A percentile compares a stretch with the other conserved stretches of the same genome.
These are phyloP conservation scores for Tulasnella sp. DNA, from an alignment of 768 basidiomycete species.

Conservation along the genomic window DNA sequence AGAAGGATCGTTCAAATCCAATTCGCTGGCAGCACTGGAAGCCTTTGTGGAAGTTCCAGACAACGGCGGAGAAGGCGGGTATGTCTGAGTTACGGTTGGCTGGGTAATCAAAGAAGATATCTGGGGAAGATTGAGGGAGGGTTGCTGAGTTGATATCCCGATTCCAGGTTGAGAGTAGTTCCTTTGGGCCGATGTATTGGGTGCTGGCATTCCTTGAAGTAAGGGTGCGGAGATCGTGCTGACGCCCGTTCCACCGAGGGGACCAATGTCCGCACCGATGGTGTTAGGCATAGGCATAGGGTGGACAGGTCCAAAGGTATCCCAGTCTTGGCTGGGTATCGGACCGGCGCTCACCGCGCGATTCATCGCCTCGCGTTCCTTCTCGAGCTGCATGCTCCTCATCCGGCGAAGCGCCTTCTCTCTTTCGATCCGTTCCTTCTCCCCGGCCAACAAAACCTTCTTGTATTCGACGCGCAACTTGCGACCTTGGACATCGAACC, in stretches of 20 bases:
- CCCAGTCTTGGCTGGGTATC: constrained; percentile 38
- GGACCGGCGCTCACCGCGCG: constrained; percentile 26
- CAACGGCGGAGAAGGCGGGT: constrained; percentile 32
- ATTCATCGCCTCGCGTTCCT: constrained; percentile 40
- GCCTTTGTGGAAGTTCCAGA: constrained; percentile 59
- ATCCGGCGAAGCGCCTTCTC: constrained; percentile 98
- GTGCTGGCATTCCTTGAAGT: constrained; percentile 7
- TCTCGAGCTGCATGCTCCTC: constrained; percentile 92
- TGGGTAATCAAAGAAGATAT: constrained; percentile 24
- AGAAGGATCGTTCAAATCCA: constrained; percentile 91
- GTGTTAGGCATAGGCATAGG: neutral
- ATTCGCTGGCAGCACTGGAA: constrained; percentile 46
- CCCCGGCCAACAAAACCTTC: constrained; percentile 96
- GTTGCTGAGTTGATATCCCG: neutral
- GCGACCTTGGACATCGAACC: constrained; percentile 90
- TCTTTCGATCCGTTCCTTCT: constrained; percentile 96
- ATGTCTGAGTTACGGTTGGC: constrained; percentile 36
- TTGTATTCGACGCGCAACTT: constrained; percentile 99
- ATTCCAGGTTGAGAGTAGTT: neutral
- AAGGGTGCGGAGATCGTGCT: neutral
- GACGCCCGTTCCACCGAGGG: constrained; percentile 3
- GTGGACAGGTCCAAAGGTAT: constrained; percentile 57
- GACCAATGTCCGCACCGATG: constrained; percentile 1
- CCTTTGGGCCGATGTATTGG: constrained; percentile 1
- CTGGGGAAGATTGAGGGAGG: constrained; percentile 31